Percentiles rank a stretch among this genome's conserved stretches.
Conservation (phyloP, 148 eudicot species). For the Heliosperma pusillum region DNA sequence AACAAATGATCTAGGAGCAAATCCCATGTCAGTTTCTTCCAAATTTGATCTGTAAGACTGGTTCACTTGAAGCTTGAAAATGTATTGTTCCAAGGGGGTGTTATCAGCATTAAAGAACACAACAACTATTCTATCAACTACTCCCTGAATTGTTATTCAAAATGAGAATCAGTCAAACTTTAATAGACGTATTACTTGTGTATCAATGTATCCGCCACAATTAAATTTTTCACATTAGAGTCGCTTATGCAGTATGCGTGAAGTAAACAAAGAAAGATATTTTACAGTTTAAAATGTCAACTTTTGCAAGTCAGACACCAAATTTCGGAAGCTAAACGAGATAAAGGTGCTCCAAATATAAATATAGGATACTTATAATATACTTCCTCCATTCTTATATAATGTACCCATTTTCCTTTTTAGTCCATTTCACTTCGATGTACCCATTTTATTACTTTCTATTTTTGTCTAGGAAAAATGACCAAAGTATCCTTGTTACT, state of each 20-base stretch:
- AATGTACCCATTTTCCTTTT: too few species aligned
- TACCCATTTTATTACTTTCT: too few species aligned
- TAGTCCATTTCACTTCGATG: too few species aligned
- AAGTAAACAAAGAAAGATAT: neutral
- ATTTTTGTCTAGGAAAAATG: too few species aligned
- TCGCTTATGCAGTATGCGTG: neutral
- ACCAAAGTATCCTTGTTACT: too few species aligned
- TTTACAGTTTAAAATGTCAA: neutral
- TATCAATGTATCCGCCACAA: neutral
- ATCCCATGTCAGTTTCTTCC: conserved; percentile 63
- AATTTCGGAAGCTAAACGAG: neutral
- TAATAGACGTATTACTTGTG: neutral
- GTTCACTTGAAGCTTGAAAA: conserved; percentile 70
- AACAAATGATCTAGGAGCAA: conserved; percentile 71
- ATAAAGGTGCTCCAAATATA: too few species aligned
- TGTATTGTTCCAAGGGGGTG: conserved; percentile 64
- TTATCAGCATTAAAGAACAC: conserved; percentile 48
- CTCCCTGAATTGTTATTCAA: conserved; percentile 41
- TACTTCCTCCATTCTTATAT: too few species aligned
- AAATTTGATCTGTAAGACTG: conserved; percentile 55
- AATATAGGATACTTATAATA: too few species aligned
- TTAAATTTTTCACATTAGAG: neutral
- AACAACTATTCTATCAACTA: conserved; percentile 80
- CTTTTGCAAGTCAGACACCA: neutral
- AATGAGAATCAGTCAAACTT: neutral